Evolutionary conservation across 805 yeast species (phyloP), one percentile per base, ranked within the genome.

Genomic region (Myxozyma geophila): DNA sequence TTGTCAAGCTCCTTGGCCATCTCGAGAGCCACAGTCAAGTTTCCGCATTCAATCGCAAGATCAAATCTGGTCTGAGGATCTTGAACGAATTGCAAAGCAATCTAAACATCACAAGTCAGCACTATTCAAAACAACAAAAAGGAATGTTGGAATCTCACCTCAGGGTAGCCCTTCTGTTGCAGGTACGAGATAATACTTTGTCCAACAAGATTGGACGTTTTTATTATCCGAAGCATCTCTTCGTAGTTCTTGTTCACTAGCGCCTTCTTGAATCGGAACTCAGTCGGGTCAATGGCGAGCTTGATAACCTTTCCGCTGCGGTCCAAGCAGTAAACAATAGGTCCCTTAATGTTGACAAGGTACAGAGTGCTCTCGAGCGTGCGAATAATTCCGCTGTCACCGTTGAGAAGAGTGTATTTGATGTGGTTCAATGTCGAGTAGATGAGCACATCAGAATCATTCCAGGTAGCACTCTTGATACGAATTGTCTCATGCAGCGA

Each of bases 391-490:
- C 99, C 99, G 71, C 81, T 85, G 75, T 96, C 99, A 72, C 99
- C 99, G 74, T 92, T 95, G 74, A 93, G 81, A 73, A 95, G 81
- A 53, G 93, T 88, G 78, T 93, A 95, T 79, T 93, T 95, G 78
- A 96, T 88, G 76, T 95, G 99, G 79, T 93, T 93, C 76, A 95
- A 82, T 7, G 99, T 95, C 21, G 98, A 88, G 78, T 93, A 95
- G 70, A 95, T 82, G 75, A 95, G 83, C 39, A 96, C 96, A 58
- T 93, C 93, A 54, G 89, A 81, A 71, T 92, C 97, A 76, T 95
- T 98, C 98, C 98, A 95, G 19, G 96, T 90, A 53, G 97, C 98
- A 79, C 96, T 87, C 80, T 95, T 95, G 73, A 95, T 91, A 76
- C 99, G 83, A 70, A 95, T 95, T 2, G 98, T 93, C 80, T 95